Evolutionary conservation across 2,329 filamentous ascomycete genomes (phyloP).

Genomic region (Exophiala mesophila): DNA sequence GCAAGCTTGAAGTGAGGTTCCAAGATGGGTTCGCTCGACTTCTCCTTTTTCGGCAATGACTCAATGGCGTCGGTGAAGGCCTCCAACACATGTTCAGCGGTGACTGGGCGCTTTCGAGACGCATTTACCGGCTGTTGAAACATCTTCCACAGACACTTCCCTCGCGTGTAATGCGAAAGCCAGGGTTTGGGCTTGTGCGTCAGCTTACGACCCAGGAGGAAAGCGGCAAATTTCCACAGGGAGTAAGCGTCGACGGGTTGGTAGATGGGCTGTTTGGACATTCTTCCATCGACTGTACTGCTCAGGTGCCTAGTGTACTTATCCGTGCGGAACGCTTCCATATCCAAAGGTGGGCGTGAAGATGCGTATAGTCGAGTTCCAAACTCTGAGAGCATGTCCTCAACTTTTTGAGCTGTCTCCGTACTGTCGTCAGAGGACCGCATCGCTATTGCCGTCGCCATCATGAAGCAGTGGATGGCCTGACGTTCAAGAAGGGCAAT

Average conservation of each 20-base stretch:
- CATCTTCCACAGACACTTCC: slow-evolving; percentile 71
- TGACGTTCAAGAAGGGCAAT: slow-evolving; percentile 70
- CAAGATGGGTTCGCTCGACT: slow-evolving; percentile 66
- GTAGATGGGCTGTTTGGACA: slow-evolving; percentile 55
- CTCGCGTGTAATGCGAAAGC: slow-evolving; percentile 64
- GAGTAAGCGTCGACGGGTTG: slow-evolving; percentile 53
- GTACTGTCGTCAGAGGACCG: slow-evolving; percentile 51
- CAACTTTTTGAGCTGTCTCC: slow-evolving; percentile 53
- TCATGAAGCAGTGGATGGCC: slow-evolving; percentile 75
- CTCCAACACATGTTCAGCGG: slow-evolving; percentile 49
- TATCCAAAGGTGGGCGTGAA: slow-evolving; percentile 61
- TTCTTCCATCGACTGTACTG: slow-evolving; percentile 46
- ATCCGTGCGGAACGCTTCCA: slow-evolving; percentile 60
- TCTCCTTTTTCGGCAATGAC: slow-evolving; percentile 56
- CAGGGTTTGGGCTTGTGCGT: slow-evolving; percentile 57
- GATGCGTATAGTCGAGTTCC: slow-evolving; percentile 65
- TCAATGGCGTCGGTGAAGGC: slow-evolving; percentile 57
- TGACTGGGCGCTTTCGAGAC: slow-evolving; percentile 31
- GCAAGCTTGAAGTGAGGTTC: slow-evolving; percentile 93
- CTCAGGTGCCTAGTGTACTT: slow-evolving; percentile 60
- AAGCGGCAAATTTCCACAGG: slow-evolving; percentile 61
- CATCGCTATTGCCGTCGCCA: slow-evolving; percentile 61
- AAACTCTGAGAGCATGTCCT: slow-evolving; percentile 65
- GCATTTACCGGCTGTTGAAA: slow-evolving; percentile 43
- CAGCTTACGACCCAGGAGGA: slow-evolving; percentile 57